Conservation (phyloP, 306 rosid species). For the Rubus idaeus region DNA sequence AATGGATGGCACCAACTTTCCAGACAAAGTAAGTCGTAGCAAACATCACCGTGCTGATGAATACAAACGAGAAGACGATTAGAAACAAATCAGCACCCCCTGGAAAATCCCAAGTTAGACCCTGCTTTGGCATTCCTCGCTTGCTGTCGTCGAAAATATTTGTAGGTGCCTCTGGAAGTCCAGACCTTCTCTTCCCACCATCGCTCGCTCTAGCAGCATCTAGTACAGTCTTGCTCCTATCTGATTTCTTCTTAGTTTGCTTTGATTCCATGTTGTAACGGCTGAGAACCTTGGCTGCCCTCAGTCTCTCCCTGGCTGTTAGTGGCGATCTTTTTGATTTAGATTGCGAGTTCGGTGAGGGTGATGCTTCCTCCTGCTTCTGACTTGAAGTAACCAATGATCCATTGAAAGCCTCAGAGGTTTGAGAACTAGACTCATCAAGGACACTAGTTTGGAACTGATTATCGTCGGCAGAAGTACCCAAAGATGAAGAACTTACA, state of each 20-base stretch:
- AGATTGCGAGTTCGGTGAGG: slow-evolving; percentile 34
- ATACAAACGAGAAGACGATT: slow-evolving; percentile 67
- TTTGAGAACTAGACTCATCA: slow-evolving; percentile 36
- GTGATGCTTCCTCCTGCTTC: slow-evolving; percentile 27
- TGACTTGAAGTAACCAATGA: slow-evolving; percentile 30
- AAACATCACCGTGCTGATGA: slow-evolving; percentile 86
- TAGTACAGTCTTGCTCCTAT: slow-evolving; percentile 69
- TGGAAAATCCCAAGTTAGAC: slow-evolving; percentile 71
- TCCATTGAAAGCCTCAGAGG: slow-evolving; percentile 48
- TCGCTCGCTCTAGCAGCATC: slow-evolving; percentile 78
- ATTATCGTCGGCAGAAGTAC: slow-evolving; percentile 22
- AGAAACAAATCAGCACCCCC: slow-evolving; percentile 73
- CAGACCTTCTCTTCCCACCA: slow-evolving; percentile 71
- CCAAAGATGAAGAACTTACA: slow-evolving; percentile 25
- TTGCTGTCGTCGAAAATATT: slow-evolving; percentile 85
- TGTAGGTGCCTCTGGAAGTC: slow-evolving; percentile 92
- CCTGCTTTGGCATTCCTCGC: slow-evolving; percentile 71
- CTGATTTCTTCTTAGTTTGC: slow-evolving; percentile 46
- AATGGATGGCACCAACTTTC: slow-evolving; percentile 98
- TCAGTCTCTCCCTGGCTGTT: slow-evolving; percentile 79
- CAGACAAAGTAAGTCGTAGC: slow-evolving; percentile 90
- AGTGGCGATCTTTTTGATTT: slow-evolving; percentile 44
- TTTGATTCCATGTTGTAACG: slow-evolving; percentile 56
- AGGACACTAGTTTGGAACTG: slow-evolving; percentile 36
- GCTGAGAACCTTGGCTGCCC: slow-evolving; percentile 71